Evolutionary conservation across 352 stramenopile species (phyloP).

Genomic region (Thalassiosira oceanica): DNA sequence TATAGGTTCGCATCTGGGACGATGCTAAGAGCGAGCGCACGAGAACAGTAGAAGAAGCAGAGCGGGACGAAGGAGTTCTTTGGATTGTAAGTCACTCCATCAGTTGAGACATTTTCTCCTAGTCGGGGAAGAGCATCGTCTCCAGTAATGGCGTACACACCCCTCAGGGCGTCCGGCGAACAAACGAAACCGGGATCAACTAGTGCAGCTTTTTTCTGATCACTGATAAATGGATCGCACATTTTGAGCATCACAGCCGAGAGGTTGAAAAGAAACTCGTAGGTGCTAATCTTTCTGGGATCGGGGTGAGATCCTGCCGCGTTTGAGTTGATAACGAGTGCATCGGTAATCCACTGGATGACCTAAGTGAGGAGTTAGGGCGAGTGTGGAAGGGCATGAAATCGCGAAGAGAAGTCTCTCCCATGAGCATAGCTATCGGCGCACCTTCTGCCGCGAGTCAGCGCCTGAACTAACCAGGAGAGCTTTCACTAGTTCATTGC

Average conservation of each 20-base stretch:
- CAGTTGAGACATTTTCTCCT: constrained; percentile 47
- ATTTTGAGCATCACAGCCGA: constrained; percentile 74
- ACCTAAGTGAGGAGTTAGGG: constrained; percentile 19
- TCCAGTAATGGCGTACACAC: constrained; percentile 62
- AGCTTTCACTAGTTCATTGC: constrained; percentile 63
- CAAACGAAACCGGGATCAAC: constrained; percentile 75
- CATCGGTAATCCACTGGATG: constrained; percentile 78
- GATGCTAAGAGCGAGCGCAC: constrained; percentile 89
- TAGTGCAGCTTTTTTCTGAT: constrained; percentile 62
- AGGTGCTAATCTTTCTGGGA: constrained; percentile 61
- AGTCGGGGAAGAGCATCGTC: constrained; percentile 65
- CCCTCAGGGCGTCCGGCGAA: constrained; percentile 49
- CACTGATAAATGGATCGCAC: constrained; percentile 74
- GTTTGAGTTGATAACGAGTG: constrained; percentile 69
- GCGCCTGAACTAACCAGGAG: constrained; percentile 67
- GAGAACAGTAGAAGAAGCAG: constrained; percentile 93
- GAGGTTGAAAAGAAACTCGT: constrained; percentile 65
- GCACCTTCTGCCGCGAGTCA: constrained; percentile 46
- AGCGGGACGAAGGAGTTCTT: constrained; percentile 96
- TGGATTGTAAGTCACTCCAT: constrained; percentile 51
- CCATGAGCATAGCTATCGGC: no score
- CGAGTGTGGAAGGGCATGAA: neutral
- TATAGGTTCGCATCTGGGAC: constrained; percentile 82
- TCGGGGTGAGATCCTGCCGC: constrained; percentile 68
- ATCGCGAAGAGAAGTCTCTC: no score